A percentile compares a stretch with the other conserved stretches of the same genome.
Evolutionary conservation across 2,329 filamentous ascomycete genomes (phyloP).

Genomic region (Sclerotinia trifoliorum): DNA sequence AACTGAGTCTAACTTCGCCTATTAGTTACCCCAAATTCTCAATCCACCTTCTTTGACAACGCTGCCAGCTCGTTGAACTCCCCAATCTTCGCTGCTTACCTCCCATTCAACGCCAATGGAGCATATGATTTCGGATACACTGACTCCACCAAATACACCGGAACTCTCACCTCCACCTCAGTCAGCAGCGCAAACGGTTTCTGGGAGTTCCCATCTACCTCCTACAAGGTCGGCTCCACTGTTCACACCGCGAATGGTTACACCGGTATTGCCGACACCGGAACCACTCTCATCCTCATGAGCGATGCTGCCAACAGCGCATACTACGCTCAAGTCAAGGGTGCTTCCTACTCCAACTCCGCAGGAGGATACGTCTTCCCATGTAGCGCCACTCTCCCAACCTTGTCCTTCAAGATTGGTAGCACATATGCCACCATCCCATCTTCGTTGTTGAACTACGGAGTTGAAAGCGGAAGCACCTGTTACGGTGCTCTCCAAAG

Average conservation of each 20-base stretch:
- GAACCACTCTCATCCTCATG: slow-evolving; percentile 45
- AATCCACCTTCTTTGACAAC: slow-evolving; percentile 40
- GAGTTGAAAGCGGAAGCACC: slow-evolving; percentile 23
- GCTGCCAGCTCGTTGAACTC: slow-evolving; percentile 31
- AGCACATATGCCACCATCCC: slow-evolving; percentile 40
- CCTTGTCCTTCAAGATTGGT: slow-evolving; percentile 41
- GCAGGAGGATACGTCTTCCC: slow-evolving; percentile 42
- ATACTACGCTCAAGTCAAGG: slow-evolving; percentile 42
- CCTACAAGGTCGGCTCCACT: slow-evolving; percentile 46
- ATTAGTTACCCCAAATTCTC: slow-evolving; percentile 31
- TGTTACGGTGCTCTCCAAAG: slow-evolving; percentile 44
- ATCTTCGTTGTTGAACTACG: slow-evolving; percentile 41
- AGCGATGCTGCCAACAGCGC: slow-evolving; percentile 38
- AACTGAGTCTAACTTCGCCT: background rate
- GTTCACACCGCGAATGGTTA: slow-evolving; percentile 44
- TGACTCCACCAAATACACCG: slow-evolving; percentile 52
- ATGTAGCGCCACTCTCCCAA: slow-evolving; percentile 40
- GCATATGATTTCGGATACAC: slow-evolving; percentile 58
- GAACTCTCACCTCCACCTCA: slow-evolving; percentile 49
- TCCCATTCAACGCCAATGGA: slow-evolving; percentile 48
- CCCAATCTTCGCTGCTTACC: slow-evolving; percentile 55
- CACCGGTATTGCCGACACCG: slow-evolving; percentile 43
- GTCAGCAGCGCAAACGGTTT: slow-evolving; percentile 50
- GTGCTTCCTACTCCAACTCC: slow-evolving; percentile 35
- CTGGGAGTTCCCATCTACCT: slow-evolving; percentile 56